A percentile compares a stretch with the other conserved stretches of the same genome.
phyloP scores from a whole-genome alignment of 2,329 filamentous ascomycete genomes.

The Penicillium italicum region DNA sequence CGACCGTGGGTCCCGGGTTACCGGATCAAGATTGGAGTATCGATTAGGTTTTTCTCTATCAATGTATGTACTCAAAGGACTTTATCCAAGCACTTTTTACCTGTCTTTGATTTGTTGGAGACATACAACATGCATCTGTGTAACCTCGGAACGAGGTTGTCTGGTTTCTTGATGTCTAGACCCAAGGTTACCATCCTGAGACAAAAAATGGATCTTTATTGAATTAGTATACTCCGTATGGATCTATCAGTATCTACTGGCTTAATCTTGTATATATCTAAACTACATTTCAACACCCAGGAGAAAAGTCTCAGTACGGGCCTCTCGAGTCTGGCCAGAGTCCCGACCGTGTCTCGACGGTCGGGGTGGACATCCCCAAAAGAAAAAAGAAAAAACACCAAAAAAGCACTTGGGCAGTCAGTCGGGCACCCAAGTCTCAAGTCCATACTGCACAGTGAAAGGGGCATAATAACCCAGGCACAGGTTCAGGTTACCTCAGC shows the following conservation, averaged over 20 bases:
- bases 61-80: too few species aligned
- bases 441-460: neutral
- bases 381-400: neutral
- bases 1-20: slow-evolving; percentile 15
- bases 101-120: too few species aligned
- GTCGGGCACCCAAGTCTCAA: neutral
- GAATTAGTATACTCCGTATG: neutral
- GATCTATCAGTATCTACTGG: neutral
- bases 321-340: neutral
- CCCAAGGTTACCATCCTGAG: neutral
- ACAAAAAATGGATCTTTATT: neutral
- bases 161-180: neutral
- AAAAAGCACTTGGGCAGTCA: neutral
- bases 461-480: neutral
- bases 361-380: neutral
- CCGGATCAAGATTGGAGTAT: neutral
- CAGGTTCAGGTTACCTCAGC: neutral
- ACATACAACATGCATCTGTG: too few species aligned
- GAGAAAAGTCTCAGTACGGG: neutral
- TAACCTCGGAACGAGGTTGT: neutral
- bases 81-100: neutral
- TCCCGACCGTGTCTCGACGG: neutral
- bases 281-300: neutral
- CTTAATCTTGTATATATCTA: neutral
- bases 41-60: slow-evolving; percentile 6